Evolutionary conservation across 129 eudicot species (phyloP), one percentile per base, ranked within the genome.

Genomic region (Lonicera japonica): DNA sequence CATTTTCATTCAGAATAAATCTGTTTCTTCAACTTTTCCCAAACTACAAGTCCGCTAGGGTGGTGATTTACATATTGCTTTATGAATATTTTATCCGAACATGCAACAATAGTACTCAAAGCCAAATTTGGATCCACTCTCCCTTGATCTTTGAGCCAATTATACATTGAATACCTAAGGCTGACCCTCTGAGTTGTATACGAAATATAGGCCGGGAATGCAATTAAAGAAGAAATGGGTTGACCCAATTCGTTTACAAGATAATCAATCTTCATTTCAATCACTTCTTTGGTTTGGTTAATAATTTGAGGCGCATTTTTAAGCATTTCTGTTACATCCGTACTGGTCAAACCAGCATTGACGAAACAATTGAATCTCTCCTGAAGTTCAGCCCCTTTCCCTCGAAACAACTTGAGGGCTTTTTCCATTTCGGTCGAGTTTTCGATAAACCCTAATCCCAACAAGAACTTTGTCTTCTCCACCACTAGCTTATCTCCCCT

Each of bases 341-440:
- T 67, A 0, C 25, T 73, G 45, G 56, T 73, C 56, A 90, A 75
- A 54, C 97, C 97, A 17, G 74, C 80, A 9, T 73, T 68, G 23
- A 90, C 86, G 36, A 86, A 71, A 77, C 85, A 90, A 66, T 86
- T 83, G 45, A 86, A 87, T 77, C 97, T 80, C 61, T 90, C 95
- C 65, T 79, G 95, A 60, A 90, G 87, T 61, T 86, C 81, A 29
- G 56, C 64, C 58, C 84, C 87, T 40, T 75, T 80, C 59, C 97
- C 97, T 52, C 87, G 75, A 56, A 90, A 83, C 11, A 56, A 50
- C 73, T 75, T 82, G 19, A 87, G 60, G 20, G 91, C 95, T 75
- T 70, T 73, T 22, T 57, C 60, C 83, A 87, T 81, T 62, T 86
- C 95, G 18, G 8, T 19, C 0, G 97, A 84, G 59, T 84, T 75